A percentile compares a stretch with the other conserved stretches of the same genome.
These are phyloP conservation scores for Aristolochia fimbriata DNA, from an alignment of 164 flowering plant genomes.

Conservation along the genomic window DNA sequence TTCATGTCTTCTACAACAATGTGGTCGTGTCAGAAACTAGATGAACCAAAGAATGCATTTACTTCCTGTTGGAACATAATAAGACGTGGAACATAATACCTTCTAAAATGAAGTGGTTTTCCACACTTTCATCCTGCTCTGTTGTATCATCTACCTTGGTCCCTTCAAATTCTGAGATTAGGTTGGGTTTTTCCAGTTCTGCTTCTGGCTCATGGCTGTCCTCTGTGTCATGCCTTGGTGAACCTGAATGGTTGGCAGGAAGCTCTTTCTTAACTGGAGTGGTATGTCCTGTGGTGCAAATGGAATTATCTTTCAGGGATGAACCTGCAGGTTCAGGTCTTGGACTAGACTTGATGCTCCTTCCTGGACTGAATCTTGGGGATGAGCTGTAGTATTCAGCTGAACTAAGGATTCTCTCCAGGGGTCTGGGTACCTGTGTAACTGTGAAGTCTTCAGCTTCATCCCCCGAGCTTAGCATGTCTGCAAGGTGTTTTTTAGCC, in stretches of 20 bases:
- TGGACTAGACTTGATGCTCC: slow-evolving; percentile 22
- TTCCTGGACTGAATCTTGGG: slow-evolving; percentile 52
- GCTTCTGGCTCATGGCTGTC: slow-evolving; percentile 12
- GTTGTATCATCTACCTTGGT: too few species aligned
- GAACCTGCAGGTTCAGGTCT: slow-evolving; percentile 27
- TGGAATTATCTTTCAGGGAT: slow-evolving; percentile 15
- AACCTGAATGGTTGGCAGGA: slow-evolving; percentile 12
- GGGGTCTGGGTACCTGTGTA: slow-evolving; percentile 30
- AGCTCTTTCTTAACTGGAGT: slow-evolving; percentile 9
- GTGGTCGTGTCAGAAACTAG: too few species aligned
- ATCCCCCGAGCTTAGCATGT: slow-evolving; percentile 49
- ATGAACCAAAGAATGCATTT: too few species aligned
- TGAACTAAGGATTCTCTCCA: slow-evolving; percentile 61
- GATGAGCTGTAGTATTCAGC: slow-evolving; percentile 46
- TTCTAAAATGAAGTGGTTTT: too few species aligned
- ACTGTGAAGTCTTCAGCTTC: slow-evolving; percentile 23
- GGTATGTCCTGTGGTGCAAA: not conserved
- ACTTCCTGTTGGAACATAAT: too few species aligned
- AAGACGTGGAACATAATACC: too few species aligned
- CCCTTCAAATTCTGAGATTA: slow-evolving; percentile 6
- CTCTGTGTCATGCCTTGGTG: slow-evolving; percentile 14
- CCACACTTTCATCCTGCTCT: too few species aligned
- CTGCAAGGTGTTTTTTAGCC: slow-evolving; percentile 75
- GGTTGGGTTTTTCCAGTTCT: slow-evolving; percentile 11
- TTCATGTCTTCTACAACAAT: too few species aligned